Evolutionary conservation across 306 rosid species (phyloP), one percentile per base, ranked within the genome.

Genomic region (Trichosanthes cucumerina): DNA sequence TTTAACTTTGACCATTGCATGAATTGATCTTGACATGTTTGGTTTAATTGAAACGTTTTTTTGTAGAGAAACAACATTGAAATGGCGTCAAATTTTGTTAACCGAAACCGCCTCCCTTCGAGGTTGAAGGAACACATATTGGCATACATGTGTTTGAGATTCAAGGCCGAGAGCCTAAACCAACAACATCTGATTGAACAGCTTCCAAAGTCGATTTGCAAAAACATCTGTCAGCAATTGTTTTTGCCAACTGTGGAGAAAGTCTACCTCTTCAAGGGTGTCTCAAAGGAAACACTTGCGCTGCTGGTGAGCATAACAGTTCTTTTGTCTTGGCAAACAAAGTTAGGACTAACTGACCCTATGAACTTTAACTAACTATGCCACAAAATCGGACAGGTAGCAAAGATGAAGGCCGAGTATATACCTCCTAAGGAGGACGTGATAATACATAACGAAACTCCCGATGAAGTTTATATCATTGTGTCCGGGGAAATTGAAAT

Each of bases 391-490:
- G 38, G 34, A 36, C 84, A 92, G 98, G 97, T 89, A 59, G 89
- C 92, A 9, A 89, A 85, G 70, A 91, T 92, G 91, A 91, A 91
- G 79, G 97, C 98, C 2, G 97, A 95, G 82, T 95, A 95, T 72
- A 79, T 88, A 80, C 97, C 98, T 38, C 98, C 98, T 3, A 92
- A 89, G 82, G 98, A 95, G 86, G 98, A 95, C 76, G 97, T 92
- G 19, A 46, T 95, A 16, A 81, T 88, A 89, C 93, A 91, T 44
- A 91, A 84, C 19, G 98, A 95, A 83, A 83, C 86, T 23, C 90
- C 97, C 0, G 95, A 89, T 34, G 98, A 95, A 69, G 87, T 92
- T 75, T 95, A 95, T 84, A 86, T 95, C 64, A 85, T 95, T 46
- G 98, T 92, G 16, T 95, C 98, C 0, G 97, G 98, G 38, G 96